Base-by-base conservation (phyloP, 2,329 filamentous ascomycete genomes). In the Phaeosphaeriaceae sp. region DNA sequence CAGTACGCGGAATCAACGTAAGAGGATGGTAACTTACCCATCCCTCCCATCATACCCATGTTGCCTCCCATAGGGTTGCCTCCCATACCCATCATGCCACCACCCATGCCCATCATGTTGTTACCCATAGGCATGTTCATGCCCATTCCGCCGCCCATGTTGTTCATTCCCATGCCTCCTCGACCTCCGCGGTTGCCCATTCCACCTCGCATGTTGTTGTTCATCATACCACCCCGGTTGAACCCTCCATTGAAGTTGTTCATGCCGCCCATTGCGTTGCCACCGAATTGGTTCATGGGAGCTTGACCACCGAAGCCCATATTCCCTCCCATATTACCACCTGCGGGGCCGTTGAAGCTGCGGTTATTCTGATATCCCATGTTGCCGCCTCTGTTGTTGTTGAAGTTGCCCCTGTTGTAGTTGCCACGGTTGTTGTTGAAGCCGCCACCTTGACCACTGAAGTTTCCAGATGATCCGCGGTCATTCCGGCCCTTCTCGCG, bases 401-500 rank as follows among this genome's bases (percentile, higher is more conserved):
- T 73, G 60, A 74, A 77, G 44, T 72, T 74, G 40, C 75, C 74
- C 45, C 73, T 61, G 48, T 64, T 69, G 48, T 67, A 68, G 44
- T 73, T 72, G 61, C 72, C 73, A 9, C 68, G 65, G 33, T 83
- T 66, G 41, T 66, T 67, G 31, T 58, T 61, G 50, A 62, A 65
- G 10, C 61, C 55, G 41, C 83, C 85, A 53, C 83, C 82, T 78
- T 84, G 86, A 73, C 82, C 82, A 65, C 66, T 61, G 53, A 67
- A 76, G 49, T 63, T 76, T 45, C 74, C 72, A 54, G 80, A 78
- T 19, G 80, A 76, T 55, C 82, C 76, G 27, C 87, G 83, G 53
- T 87, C 87, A 58, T 86, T 83, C 69, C 83, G 81, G 45, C 89
- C 86, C 72, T 92, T 89, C 40, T 84, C 89, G 25, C 91, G 87